A percentile compares a stretch with the other conserved stretches of the same genome.
These are phyloP conservation scores for Gossypium anomalum DNA, from an alignment of 345 rosid genomes.

Conservation along the genomic window DNA sequence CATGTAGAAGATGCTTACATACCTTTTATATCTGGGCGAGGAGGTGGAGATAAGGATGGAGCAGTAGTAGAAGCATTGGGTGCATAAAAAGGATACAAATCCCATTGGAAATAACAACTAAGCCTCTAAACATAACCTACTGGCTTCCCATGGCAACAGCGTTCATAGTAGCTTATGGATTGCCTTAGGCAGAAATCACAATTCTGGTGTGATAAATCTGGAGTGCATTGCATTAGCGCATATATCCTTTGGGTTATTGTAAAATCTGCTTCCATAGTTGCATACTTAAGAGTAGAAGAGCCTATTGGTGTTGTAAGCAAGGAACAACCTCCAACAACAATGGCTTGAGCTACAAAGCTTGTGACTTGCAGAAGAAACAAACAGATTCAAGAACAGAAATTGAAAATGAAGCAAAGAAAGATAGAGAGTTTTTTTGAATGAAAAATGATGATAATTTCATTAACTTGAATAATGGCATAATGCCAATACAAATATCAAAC, in stretches of 20 bases:
- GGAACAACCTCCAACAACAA: no score
- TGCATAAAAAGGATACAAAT: slow-evolving; percentile 34
- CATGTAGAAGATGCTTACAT: background rate
- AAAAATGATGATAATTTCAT: no score
- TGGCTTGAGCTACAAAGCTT: no score
- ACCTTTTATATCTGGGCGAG: background rate
- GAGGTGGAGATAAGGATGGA: slow-evolving; percentile 2
- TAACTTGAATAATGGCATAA: no score
- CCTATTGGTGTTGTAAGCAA: no score
- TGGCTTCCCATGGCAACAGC: slow-evolving; percentile 22
- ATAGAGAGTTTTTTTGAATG: no score
- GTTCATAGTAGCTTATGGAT: background rate
- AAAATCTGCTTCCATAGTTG: slow-evolving; percentile 25
- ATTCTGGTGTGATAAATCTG: slow-evolving; percentile 34
- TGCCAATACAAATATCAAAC: no score
- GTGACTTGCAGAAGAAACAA: no score
- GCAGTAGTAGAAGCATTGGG: slow-evolving; percentile 6
- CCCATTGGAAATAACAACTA: slow-evolving; percentile 47
- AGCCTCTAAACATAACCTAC: slow-evolving; percentile 38
- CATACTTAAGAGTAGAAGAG: slow-evolving; percentile 29
- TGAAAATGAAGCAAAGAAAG: no score
- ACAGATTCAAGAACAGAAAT: no score
- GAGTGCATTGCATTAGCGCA: slow-evolving; percentile 46
- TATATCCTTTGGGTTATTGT: slow-evolving; percentile 22
- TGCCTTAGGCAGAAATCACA: slow-evolving; percentile 29